These are phyloP conservation scores for Suillus tomentosus DNA, from an alignment of 768 basidiomycete genomes.

Conservation along the genomic window DNA sequence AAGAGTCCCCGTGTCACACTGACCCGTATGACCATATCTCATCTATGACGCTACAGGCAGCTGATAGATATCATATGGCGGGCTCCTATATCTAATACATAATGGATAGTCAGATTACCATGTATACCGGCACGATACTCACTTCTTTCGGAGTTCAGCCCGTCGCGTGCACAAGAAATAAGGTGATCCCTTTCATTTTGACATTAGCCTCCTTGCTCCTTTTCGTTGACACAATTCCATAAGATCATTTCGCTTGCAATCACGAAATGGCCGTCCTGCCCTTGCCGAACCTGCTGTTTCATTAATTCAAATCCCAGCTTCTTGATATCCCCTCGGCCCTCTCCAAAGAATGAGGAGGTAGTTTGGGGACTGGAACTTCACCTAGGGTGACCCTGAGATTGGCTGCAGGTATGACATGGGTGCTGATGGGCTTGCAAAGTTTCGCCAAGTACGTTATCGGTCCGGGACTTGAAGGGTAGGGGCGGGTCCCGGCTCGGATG, in stretches of 20 bases:
- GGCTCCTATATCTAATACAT: constrained; percentile 75
- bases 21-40: constrained; percentile 84
- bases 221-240: constrained; percentile 70
- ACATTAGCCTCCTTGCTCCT: background rate
- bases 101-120: background rate
- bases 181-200: constrained; percentile 55
- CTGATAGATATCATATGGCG: constrained; percentile 52
- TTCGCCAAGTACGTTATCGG: constrained; percentile 17
- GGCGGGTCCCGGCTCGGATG: constrained; percentile 9
- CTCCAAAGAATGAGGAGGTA: constrained; percentile 1
- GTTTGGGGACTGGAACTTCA: constrained; percentile 21
- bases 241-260: constrained; percentile 38
- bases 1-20: constrained; percentile 84
- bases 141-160: constrained; percentile 83
- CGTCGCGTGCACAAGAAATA: constrained; percentile 82
- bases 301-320: constrained; percentile 22
- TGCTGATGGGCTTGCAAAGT: constrained; percentile 25
- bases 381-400: constrained; percentile 23
- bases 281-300: constrained; percentile 18
- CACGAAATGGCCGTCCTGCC: constrained; percentile 16
- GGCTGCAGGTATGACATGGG: constrained; percentile 33
- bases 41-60: constrained; percentile 48
- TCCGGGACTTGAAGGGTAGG: constrained; percentile 24
- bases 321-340: constrained; percentile 8
- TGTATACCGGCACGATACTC: constrained; percentile 18